Evolutionary conservation across 345 rosid species (phyloP).

Genomic region (Reutealis trisperma): DNA sequence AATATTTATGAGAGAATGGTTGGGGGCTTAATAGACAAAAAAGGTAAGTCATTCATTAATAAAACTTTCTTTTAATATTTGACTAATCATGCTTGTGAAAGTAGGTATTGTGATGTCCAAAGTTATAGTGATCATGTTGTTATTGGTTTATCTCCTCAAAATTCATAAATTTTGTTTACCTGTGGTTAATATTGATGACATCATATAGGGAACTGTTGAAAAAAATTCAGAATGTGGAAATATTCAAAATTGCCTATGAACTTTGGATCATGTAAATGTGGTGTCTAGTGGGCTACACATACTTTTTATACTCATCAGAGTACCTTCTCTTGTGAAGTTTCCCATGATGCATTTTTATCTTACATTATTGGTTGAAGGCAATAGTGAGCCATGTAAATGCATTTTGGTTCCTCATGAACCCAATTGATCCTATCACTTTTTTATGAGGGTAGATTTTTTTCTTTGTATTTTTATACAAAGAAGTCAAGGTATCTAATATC

Average conservation of each 20-base stretch:
- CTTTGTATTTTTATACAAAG: not conserved
- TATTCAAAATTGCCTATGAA: not conserved
- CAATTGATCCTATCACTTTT: not conserved
- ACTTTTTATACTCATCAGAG: not conserved
- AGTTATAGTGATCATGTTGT: not conserved
- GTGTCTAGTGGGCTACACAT: not conserved
- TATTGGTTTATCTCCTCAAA: not conserved
- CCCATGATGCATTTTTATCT: not conserved
- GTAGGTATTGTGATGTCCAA: not conserved
- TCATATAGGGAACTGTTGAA: not conserved
- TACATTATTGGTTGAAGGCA: not conserved
- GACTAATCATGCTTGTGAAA: not conserved
- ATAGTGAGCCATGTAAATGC: not conserved
- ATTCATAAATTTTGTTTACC: not conserved
- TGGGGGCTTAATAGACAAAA: not conserved
- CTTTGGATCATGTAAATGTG: not conserved
- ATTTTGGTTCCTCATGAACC: not conserved
- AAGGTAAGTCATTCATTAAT: not conserved
- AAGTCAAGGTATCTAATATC: not conserved
- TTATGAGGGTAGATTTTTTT: not conserved
- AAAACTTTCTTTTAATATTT: not conserved
- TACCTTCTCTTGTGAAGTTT: not conserved
- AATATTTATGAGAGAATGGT: not conserved
- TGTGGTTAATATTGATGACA: not conserved
- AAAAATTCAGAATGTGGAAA: not conserved